These are phyloP conservation scores for Pestalotiopsis sp. DNA, from an alignment of 2,329 filamentous ascomycete genomes.

Conservation along the genomic window DNA sequence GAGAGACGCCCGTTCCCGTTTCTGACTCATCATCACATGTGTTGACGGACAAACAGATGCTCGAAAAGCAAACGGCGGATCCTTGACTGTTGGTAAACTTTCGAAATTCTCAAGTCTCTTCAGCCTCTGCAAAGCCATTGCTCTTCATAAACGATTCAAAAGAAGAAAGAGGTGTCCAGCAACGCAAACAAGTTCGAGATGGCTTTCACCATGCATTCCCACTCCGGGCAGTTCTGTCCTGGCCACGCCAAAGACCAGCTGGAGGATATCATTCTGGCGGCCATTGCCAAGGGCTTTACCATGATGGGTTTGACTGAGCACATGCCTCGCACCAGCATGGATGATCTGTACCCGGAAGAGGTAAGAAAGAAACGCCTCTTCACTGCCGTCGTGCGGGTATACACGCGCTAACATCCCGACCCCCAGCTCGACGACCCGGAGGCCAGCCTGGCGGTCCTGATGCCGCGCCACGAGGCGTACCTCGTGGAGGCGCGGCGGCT, in stretches of 20 bases:
- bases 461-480: conserved; percentile 69
- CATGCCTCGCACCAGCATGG: conserved; percentile 76
- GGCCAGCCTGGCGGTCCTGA: conserved; percentile 49
- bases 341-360: conserved; percentile 93
- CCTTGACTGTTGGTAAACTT: background rate
- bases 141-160: background rate
- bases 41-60: background rate
- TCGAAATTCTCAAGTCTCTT: background rate
- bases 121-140: background rate
- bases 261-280: conserved; percentile 80
- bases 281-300: conserved; percentile 77
- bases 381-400: background rate
- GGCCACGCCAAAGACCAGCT: conserved; percentile 84
- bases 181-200: conserved; percentile 49
- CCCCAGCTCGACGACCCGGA: conserved; percentile 51
- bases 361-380: conserved; percentile 39
- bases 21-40: background rate
- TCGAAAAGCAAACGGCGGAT: background rate
- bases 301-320: conserved; percentile 92
- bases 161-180: background rate
- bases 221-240: conserved; percentile 96
- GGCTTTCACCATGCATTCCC: conserved; percentile 97
- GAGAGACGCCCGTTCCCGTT: conserved; percentile 7
- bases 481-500: conserved; percentile 75
- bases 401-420: background rate